Base-by-base conservation (phyloP, 202 grass and related monocot genomes). In the Zizania palustris region DNA sequence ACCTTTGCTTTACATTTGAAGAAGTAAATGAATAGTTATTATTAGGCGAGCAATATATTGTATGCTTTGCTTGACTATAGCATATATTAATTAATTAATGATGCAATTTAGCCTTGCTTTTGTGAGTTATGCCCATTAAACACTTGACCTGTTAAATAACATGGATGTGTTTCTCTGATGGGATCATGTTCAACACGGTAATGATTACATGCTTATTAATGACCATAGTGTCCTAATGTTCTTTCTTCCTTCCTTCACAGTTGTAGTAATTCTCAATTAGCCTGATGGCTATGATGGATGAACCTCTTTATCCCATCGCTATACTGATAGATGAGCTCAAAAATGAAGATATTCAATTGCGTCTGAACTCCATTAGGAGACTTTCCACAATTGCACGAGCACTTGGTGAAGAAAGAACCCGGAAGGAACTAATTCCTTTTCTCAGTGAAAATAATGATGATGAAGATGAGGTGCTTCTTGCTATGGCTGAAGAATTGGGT, bases 391-490 rank as follows among this genome's bases (percentile, higher is more conserved):
- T 98, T 85, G 95, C 95, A 38, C 73, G 95, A 16, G 95, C 91
- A 46, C 91, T 98, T 60, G 95, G 95, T 22, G 95, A 98, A 69
- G 95, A 98, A 82, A 85, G 95, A 53, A 98, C 95, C 20, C 87
- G 91, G 53, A 98, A 94, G 76, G 95, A 98, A 75, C 83, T 98
- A 41, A 92, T 98, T 67, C 95, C 95, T 34, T 98, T 98, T 45
- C 89, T 98, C 5, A 92, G 91, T 64, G 95, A 98, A 90, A 98
- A 98, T 74, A 98, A 98, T 80, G 95, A 98, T 0, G 95, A 98
- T 45, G 91, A 98, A 76, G 95, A 98, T 68, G 95, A 98, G 74
- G 95, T 98, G 49, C 95, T 98, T 64, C 95, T 98, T 63, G 89
- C 84, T 50, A 98, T 98, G 95, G 95, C 95, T 11, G 95, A 98